Evolutionary conservation across 2,329 filamentous ascomycete genomes (phyloP).

Genomic region (Colletotrichum abscissum): DNA sequence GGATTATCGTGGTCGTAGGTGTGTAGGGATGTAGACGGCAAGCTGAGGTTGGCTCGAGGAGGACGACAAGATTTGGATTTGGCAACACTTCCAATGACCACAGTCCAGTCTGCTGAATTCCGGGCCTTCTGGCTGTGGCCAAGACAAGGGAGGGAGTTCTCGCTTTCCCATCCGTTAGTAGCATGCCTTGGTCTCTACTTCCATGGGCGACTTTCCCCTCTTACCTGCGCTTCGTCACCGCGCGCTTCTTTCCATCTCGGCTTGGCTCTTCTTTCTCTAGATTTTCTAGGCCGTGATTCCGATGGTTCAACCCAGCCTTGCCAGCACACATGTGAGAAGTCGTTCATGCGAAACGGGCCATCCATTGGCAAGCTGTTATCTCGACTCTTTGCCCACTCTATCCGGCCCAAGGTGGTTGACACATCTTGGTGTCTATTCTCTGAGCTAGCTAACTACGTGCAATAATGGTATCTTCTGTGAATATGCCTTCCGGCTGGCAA

Average conservation of each 20-base stretch:
- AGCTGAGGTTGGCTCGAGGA: background rate
- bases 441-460: conserved; percentile 10
- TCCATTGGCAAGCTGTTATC: background rate
- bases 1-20: background rate
- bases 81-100: background rate
- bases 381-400: background rate
- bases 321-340: background rate
- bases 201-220: no score
- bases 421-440: background rate
- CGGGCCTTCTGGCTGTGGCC: background rate
- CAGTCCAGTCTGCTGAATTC: background rate
- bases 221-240: no score
- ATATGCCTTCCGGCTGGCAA: background rate
- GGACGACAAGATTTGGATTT: background rate
- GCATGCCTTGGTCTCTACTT: no score
- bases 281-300: no score
- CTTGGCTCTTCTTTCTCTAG: background rate
- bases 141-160: background rate
- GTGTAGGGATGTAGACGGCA: background rate
- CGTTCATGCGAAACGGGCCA: background rate
- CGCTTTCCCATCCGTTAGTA: no score
- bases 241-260: background rate
- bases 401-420: background rate
- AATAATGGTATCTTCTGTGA: conserved; percentile 20
- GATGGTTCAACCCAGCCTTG: background rate